Percentiles rank a stretch among this genome's conserved stretches.
phyloP scores from a whole-genome alignment of 768 basidiomycete genomes.

The Suillus subaureus region DNA sequence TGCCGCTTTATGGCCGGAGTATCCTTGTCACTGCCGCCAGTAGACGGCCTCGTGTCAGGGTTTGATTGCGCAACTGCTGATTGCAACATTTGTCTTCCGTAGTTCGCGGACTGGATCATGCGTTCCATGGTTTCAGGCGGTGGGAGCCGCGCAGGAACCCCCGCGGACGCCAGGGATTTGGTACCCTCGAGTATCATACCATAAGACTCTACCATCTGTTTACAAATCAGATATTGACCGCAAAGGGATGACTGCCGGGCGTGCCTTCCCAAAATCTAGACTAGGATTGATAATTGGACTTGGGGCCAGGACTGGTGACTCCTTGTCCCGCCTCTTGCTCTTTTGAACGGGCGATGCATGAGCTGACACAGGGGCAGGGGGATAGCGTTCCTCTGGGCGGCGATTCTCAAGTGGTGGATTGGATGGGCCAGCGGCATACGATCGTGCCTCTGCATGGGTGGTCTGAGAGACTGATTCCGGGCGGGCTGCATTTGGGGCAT shows the following conservation, averaged over 20 bases:
- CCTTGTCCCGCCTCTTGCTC: constrained; percentile 40
- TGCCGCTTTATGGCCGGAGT: constrained; percentile 34
- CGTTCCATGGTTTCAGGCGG: constrained; percentile 42
- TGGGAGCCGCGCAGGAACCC: constrained; percentile 24
- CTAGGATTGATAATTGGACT: constrained; percentile 28
- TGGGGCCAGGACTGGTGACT: constrained; percentile 30
- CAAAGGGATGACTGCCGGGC: constrained; percentile 6
- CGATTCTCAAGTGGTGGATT: constrained; percentile 34
- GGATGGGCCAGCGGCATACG: constrained; percentile 27
- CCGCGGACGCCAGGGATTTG: constrained; percentile 29
- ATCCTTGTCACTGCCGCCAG: constrained; percentile 32
- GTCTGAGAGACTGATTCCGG: constrained; percentile 32
- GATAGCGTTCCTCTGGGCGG: constrained; percentile 36
- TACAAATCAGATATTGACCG: constrained; percentile 14
- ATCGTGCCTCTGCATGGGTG: constrained; percentile 33
- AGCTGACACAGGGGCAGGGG: constrained; percentile 27
- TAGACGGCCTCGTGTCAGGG: constrained; percentile 28
- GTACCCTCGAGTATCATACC: constrained; percentile 43
- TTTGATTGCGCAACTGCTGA: constrained; percentile 29
- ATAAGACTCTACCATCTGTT: constrained; percentile 48
- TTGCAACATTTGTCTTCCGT: constrained; percentile 37
- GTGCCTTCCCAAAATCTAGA: constrained; percentile 47
- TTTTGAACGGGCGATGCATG: constrained; percentile 33
- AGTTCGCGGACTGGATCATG: constrained; percentile 46
- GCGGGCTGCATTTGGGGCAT: constrained; percentile 34